Base-by-base conservation (phyloP, 306 rosid species). In the Argentina anserina region DNA sequence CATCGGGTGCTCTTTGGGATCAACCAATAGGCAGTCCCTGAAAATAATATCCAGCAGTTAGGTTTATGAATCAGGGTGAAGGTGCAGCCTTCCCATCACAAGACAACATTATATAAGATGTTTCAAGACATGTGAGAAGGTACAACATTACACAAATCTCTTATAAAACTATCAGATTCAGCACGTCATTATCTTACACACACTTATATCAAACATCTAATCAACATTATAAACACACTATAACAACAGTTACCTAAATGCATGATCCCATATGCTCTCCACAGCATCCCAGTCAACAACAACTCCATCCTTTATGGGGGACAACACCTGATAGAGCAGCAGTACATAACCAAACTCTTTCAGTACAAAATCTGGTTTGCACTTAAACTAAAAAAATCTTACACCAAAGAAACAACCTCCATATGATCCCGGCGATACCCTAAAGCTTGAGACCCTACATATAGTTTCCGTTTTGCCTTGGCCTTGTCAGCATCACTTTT, bases 241-340 rank as follows among this genome's bases (percentile, higher is more conserved):
- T 3, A 37, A 76, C 70, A 68, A 67, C 37, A 78, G 41, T 26
- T 67, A 94, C 99, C 96, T 89, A 77, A 94, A 88, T 71, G 99
- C 99, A 74, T 94, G 99, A 70, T 94, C 99, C 99, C 97, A 94
- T 79, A 94, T 91, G 87, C 84, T 86, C 81, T 91, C 97, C 77
- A 91, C 96, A 77, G 92, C 90, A 67, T 94, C 99, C 97, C 99
- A 94, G 79, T 94, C 97, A 80, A 89, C 90, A 73, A 91, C 92
- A 79, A 89, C 75, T 67, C 99, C 97, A 83, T 94, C 96, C 84
- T 89, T 94, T 29, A 91, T 56, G 7, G 97, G 93, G 41, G 96
- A 85, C 20, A 91, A 52, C 71, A 94, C 97, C 99, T 94, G 84
- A 72, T 41, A 68, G 28, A 76, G 77, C 39, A 60, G 73, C 70